Percentiles rank a stretch among this genome's conserved stretches.
phyloP scores from a whole-genome alignment of 2,329 filamentous ascomycete genomes.

The Thyridium curvatum region DNA sequence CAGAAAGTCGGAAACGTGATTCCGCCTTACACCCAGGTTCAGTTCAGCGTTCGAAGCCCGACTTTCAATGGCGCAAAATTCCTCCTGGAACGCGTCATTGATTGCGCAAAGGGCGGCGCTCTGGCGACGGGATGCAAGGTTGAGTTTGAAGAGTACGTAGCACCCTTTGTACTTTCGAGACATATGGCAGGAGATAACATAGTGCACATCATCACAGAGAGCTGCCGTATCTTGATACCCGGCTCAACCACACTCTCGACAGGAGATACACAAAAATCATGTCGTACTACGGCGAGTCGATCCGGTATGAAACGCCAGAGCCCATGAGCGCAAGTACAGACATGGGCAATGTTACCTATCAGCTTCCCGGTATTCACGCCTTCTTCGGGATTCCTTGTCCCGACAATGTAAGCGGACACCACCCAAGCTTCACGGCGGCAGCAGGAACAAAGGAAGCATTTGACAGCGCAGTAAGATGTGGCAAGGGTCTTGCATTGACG shows the following conservation, averaged over 20 bases:
- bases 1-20: slow-evolving; percentile 23
- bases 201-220: too few relatives aligned
- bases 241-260: too few relatives aligned
- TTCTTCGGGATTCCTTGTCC: slow-evolving; percentile 43
- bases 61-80: slow-evolving; percentile 25
- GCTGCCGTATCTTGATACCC: too few relatives aligned
- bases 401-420: slow-evolving; percentile 26
- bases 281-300: too few relatives aligned
- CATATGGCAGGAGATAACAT: too few relatives aligned
- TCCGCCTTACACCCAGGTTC: slow-evolving; percentile 26
- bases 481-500: slow-evolving; percentile 40
- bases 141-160: too few relatives aligned
- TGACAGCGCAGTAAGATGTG: slow-evolving; percentile 35
- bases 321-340: slow-evolving; percentile 40
- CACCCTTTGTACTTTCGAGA: too few relatives aligned
- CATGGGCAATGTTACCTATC: slow-evolving; percentile 53
- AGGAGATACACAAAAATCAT: too few relatives aligned
- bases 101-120: slow-evolving; percentile 26
- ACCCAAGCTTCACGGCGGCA: slow-evolving; percentile 42
- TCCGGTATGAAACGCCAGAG: too few relatives aligned
- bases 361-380: slow-evolving; percentile 46
- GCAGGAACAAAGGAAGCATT: slow-evolving; percentile 44
- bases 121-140: slow-evolving; percentile 25
- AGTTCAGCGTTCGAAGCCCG: slow-evolving; percentile 36
- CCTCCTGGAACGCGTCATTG: slow-evolving; percentile 20